Base-by-base conservation (phyloP, 345 rosid genomes). In the Lumnitzera littorea region DNA sequence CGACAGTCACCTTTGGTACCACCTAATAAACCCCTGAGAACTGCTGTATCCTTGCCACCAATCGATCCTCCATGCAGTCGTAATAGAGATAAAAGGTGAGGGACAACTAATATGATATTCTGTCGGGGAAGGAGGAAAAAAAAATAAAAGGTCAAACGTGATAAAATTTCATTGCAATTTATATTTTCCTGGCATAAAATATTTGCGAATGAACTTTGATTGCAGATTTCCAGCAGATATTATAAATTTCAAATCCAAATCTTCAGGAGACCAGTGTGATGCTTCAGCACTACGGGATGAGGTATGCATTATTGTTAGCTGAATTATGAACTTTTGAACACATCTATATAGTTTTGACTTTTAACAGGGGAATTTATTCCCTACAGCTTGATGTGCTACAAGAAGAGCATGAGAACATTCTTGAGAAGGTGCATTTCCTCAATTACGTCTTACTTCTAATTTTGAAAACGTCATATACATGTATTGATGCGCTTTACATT, bases 261-360 rank as follows among this genome's bases (percentile, higher is more conserved):
- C 67, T 56, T 27, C 68, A 24, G 76, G 82, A 62, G 88, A 81
- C 67, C 83, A 88, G 75, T 89, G 69, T 17, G 95, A 84, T 70
- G 91, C 95, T 60, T 91, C 99, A 41, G 88, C 91, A 20, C 96
- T 95, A 69, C 95, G 79, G 46, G 99, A 95, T 78, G 99, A 95
- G 79, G 99, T 95, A 60, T 13, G 55, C 31, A 7, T 27, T 27
- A 25, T 20, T 8, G 24, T 9, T 54, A 54, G 14, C 15, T 23
- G 0, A 17, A 54, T 14, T 2, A 16, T 23, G 13, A n/a, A 23
- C 31, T 7, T 11, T 23, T 13, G 23, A 25, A 23, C 57, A 23
- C 10, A 54, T 54, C 6, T n/a, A 13, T 24, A 50, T 48, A 51
- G 53, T 24, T 11, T 57, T 56, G 49, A 51, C 2, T 60, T 54